Evolutionary conservation across 73 alveolate genomes (phyloP), one percentile per base, ranked within the genome.

Genomic region (Stentor roeselii): DNA sequence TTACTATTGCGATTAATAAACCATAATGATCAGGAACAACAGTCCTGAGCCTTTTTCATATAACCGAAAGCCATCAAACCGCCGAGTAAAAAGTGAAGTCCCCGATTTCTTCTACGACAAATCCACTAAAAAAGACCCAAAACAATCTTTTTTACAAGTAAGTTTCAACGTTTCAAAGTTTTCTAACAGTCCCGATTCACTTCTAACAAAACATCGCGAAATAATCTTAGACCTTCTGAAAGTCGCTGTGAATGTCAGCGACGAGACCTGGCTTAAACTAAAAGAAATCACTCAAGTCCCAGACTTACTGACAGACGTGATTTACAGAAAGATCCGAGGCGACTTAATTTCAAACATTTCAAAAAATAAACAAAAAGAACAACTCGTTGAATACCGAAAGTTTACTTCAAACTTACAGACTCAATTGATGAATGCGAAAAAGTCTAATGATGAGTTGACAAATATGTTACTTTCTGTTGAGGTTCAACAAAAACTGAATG

Each of bases 151-250:
- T 11, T 50, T 21, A 21, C 67, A 50, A n/a, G n/a, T n/a, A n/a
- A n/a, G 74, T 2, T 58, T 58, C 74, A n/a, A 58, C 2, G 74
- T 21, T 21, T n/a, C 15, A n/a, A 58, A 58, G 35, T 58, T 31
- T 58, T 2, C 27, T 21, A 21, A 32, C 37, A 67, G 34, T 15
- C 41, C 41, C 37, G 80, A 67, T 32, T n/a, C 21, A 21, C 14
- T 30, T 40, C 80, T 67, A 1, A 30, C 37, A 30, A 67, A 67
- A 2, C 80, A 67, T 32, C 80, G 80, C 2, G 80, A 67, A 67
- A 32, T 2, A 0, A 21, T 67, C 37, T 67, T 67, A 67, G 27
- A n/a, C n/a, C n/a, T 67, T 21, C 80, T 32, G 0, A 67, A 67
- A 67, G 21, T 30, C 21, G 37, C 80, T 0, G 37, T 21, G 34